phyloP scores from a whole-genome alignment of 768 basidiomycete genomes.

The Asterophora parasitica region DNA sequence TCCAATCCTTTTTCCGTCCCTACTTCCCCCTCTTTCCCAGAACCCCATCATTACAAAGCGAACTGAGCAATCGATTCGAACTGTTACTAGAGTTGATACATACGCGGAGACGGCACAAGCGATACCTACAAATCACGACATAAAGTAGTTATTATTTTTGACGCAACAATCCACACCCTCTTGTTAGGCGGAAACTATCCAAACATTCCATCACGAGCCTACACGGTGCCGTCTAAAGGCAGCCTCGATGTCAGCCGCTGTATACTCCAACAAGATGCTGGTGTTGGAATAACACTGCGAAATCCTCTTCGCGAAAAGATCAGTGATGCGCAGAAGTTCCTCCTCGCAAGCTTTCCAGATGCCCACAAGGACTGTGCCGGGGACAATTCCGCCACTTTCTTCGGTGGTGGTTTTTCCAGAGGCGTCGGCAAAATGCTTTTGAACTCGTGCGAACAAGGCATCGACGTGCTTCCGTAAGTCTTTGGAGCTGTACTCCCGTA shows the following conservation, averaged over 20 bases:
- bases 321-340: constrained; percentile 70
- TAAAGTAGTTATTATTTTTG: no score
- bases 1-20: not conserved
- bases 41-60: not conserved
- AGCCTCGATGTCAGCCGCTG: constrained; percentile 65
- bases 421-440: constrained; percentile 91
- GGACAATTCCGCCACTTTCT: constrained; percentile 47
- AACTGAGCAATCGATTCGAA: not conserved
- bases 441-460: constrained; percentile 81
- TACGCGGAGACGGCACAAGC: no score
- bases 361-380: constrained; percentile 66
- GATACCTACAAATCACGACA: no score
- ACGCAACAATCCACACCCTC: no score
- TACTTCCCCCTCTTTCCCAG: not conserved
- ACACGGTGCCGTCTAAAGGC: constrained; percentile 69
- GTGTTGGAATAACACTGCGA: constrained; percentile 75
- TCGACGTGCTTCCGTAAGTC: constrained; percentile 90
- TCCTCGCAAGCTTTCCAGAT: constrained; percentile 93
- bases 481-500: constrained; percentile 83
- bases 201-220: no score
- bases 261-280: constrained; percentile 72
- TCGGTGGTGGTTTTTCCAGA: constrained; percentile 62
- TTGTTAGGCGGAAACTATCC: no score
- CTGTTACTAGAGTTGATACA: not conserved
- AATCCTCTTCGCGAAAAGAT: constrained; percentile 64